phyloP scores from a whole-genome alignment of 768 basidiomycete genomes.

The Boletus rex-veris region DNA sequence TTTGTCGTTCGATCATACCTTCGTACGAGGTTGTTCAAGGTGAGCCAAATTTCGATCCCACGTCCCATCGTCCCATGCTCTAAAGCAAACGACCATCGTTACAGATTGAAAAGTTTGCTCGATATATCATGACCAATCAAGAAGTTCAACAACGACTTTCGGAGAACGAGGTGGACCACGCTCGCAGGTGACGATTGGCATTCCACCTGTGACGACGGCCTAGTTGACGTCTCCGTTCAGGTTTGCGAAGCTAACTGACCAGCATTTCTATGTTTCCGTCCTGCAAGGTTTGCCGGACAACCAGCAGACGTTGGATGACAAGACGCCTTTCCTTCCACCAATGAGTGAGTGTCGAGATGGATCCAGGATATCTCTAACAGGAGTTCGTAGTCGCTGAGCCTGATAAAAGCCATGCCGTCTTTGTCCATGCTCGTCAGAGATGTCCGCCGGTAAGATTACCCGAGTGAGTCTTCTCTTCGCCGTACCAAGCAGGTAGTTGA shows the following conservation, averaged over 20 bases:
- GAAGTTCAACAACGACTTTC: slow-evolving; percentile 78
- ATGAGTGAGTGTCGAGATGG: slow-evolving; percentile 52
- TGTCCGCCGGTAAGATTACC: slow-evolving; percentile 68
- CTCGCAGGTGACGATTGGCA: slow-evolving; percentile 52
- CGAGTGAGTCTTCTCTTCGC: slow-evolving; percentile 46
- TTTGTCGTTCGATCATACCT: slow-evolving; percentile 90
- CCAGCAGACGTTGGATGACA: slow-evolving; percentile 76
- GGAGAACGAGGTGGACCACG: slow-evolving; percentile 77
- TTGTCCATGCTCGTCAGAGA: slow-evolving; percentile 70
- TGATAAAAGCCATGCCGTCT: slow-evolving; percentile 72
- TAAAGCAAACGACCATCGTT: not conserved
- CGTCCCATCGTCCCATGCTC: not conserved
- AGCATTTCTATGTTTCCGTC: slow-evolving; percentile 76
- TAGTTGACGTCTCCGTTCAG: slow-evolving; percentile 35
- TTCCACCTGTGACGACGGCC: not conserved
- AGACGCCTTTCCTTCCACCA: slow-evolving; percentile 62
- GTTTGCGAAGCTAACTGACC: slow-evolving; percentile 71
- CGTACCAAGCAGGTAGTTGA: not conserved
- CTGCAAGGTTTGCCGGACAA: slow-evolving; percentile 77
- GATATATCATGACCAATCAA: slow-evolving; percentile 68
- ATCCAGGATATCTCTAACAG: slow-evolving; percentile 3
- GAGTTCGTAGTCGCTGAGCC: slow-evolving; percentile 66
- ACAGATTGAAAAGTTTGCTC: slow-evolving; percentile 87
- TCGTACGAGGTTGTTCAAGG: slow-evolving; percentile 83
- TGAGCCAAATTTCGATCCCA: slow-evolving; percentile 23